Conservation (phyloP, 1,139 yeast species). For the Nadsonia commutata region DNA sequence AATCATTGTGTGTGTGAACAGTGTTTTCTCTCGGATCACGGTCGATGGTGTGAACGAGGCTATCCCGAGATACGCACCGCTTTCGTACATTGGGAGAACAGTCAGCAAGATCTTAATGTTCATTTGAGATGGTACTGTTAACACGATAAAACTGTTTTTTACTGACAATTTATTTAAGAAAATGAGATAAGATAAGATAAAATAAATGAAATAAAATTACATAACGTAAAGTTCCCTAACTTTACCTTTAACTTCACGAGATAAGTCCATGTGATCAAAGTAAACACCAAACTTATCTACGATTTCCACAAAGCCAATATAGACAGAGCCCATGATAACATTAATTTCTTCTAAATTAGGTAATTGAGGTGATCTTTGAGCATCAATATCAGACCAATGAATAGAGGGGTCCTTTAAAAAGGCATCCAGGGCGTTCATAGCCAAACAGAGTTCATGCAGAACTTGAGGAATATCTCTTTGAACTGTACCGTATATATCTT, state of each 20-base stretch:
- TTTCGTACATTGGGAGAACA: no score
- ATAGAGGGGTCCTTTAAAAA: slow-evolving; percentile 19
- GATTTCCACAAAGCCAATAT: slow-evolving; percentile 17
- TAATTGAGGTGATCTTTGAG: slow-evolving; percentile 7
- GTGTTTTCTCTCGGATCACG: no score
- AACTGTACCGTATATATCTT: slow-evolving; percentile 26
- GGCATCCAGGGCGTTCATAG: slow-evolving; percentile 16
- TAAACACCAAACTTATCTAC: slow-evolving; percentile 16
- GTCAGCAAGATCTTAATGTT: no score
- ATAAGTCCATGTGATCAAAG: slow-evolving; percentile 13
- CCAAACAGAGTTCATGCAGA: slow-evolving; percentile 17
- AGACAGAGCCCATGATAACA: slow-evolving; percentile 12
- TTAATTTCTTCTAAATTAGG: slow-evolving; percentile 10
- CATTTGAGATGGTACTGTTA: no score
- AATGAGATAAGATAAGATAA: no score
- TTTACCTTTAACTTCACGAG: slow-evolving; percentile 9
- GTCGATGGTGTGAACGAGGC: no score
- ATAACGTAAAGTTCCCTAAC: not conserved
- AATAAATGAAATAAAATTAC: not conserved
- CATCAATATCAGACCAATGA: slow-evolving; percentile 22
- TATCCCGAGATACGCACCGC: no score
- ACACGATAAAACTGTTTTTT: no score
- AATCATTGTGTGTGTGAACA: not conserved
- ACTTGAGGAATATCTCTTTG: slow-evolving; percentile 24
- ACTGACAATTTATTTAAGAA: no score